Evolutionary conservation across 2,329 filamentous ascomycete genomes (phyloP), one percentile per base, ranked within the genome.

Genomic region (Ceratocystis harringtonii): DNA sequence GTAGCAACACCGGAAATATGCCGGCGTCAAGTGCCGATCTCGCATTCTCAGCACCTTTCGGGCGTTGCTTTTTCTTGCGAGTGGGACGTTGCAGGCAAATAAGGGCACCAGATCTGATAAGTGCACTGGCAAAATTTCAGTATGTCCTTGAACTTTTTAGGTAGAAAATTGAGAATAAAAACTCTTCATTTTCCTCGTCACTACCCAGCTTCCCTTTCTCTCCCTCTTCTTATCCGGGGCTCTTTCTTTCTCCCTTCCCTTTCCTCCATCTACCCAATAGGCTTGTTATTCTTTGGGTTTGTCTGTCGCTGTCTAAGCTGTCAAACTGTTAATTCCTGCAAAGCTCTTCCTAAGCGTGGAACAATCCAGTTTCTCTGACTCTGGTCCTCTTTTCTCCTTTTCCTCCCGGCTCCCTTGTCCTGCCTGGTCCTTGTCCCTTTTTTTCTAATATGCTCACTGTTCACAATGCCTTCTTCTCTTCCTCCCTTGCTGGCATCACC

Each of bases 361-460:
- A 41, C 36, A 41, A 41, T 58, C 17, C 55, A 30, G 15, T 5
- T 36, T 22, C 12, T 5, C 1, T 58, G 19, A n/a, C n/a, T 19
- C 55, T 58, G 25, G 17, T 58, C 55, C 55, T 58, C 15, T 58
- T 58, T 58, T 58, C 55, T 58, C 55, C 55, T 58, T 36, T 17
- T 36, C 52, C n/a, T 7, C 28, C 19, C 17, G 15, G 7, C 32
- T 30, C 55, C 55, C 55, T 58, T 32, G 28, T 58, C 6, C 55
- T 58, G 28, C n/a, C 30, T 8, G 7, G 6, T 8, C n/a, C 48
- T 58, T 28, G 15, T 58, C 25, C 12, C 30, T 8, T n/a, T 28
- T 41, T 41, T 41, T 41, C 28, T 28, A 1, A 28, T 28, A 2
- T 28, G 28, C 28, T 28, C 4, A 41, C 36, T 12, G 10, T n/a